phyloP scores from a whole-genome alignment of 352 stramenopile species.

The Globisporangium radiosum region DNA sequence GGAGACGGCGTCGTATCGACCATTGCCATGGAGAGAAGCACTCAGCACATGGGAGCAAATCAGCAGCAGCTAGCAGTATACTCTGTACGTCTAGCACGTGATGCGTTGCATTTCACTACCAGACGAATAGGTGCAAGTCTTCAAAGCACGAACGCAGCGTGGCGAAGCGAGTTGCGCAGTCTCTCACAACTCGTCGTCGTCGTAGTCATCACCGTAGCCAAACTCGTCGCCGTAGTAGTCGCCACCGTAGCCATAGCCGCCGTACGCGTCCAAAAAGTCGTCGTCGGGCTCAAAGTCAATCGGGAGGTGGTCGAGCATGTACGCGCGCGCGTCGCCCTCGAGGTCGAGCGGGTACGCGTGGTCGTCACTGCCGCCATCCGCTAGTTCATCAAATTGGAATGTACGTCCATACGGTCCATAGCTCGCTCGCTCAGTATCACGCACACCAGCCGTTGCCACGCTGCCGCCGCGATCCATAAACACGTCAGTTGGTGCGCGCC shows the following conservation, averaged over 20 bases:
- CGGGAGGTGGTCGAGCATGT: background rate
- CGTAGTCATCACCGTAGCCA: constrained; percentile 15
- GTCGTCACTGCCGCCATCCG: background rate
- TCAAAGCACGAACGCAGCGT: no score
- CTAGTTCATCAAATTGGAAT: background rate
- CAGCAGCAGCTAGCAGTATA: no score
- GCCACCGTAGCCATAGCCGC: background rate
- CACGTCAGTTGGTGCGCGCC: background rate
- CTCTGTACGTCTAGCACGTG: no score
- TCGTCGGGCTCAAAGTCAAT: background rate
- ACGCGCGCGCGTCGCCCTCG: background rate
- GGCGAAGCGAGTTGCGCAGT: no score
- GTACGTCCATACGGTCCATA: no score
- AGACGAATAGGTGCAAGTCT: no score
- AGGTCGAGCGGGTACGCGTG: constrained; percentile 16
- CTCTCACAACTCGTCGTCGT: constrained; percentile 12
- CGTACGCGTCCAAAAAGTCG: background rate
- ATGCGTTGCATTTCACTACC: no score
- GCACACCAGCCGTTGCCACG: background rate
- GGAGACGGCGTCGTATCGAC: no score
- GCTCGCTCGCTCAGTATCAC: background rate
- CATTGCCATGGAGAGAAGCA: no score
- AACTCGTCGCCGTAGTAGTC: constrained; percentile 19
- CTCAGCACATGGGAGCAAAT: no score
- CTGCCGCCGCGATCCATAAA: background rate